Conservation (phyloP, 805 yeast species). For the Starmerella bombicola region DNA sequence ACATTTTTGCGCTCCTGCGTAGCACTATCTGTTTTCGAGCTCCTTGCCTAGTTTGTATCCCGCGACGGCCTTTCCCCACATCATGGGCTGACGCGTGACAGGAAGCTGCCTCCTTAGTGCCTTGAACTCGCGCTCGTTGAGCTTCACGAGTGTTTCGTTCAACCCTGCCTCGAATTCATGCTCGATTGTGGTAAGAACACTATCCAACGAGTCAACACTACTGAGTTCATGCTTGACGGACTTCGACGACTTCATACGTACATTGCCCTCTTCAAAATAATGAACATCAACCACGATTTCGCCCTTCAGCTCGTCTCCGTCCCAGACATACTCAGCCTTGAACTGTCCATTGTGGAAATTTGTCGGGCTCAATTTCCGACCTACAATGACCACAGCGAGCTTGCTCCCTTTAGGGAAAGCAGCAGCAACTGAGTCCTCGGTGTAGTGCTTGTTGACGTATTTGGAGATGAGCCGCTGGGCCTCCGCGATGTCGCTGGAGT, state of each 20-base stretch:
- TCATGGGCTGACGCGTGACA: conserved; percentile 76
- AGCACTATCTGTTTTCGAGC: conserved; percentile 14
- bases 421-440: conserved; percentile 32
- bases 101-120: conserved; percentile 82
- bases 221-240: conserved; percentile 16
- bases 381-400: conserved; percentile 45
- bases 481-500: conserved; percentile 3
- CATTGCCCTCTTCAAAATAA: conserved; percentile 94
- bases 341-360: conserved; percentile 88
- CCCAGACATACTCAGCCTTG: conserved; percentile 51
- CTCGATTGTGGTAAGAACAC: conserved; percentile 40
- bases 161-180: conserved; percentile 45
- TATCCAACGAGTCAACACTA: conserved; percentile 9
- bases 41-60: conserved; percentile 63
- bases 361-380: conserved; percentile 55
- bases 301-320: conserved; percentile 38
- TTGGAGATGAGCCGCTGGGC: conserved; percentile 28
- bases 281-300: conserved; percentile 60
- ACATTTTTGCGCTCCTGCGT: no score
- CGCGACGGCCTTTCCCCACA: conserved; percentile 92
- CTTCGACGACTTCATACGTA: conserved; percentile 47
- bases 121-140: conserved; percentile 76
- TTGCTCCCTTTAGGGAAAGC: conserved; percentile 30
- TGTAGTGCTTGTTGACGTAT: conserved; percentile 54
- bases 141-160: conserved; percentile 48